Conservation (phyloP, 148 eudicot species). For the Salicornia ramosissima region DNA sequence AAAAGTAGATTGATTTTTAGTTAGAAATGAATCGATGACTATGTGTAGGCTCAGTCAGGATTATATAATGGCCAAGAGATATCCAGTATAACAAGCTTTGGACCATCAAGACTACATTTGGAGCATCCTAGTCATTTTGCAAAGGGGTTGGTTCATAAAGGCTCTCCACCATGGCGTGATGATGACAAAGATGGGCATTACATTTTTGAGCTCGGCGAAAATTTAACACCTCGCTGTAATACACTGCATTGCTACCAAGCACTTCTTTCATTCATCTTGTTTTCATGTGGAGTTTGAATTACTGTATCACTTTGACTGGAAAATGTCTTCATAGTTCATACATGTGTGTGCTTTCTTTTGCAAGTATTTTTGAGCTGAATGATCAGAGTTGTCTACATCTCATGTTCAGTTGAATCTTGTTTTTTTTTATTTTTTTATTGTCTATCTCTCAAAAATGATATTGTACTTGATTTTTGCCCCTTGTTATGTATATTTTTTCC, state of each 20-base stretch:
- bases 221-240: constrained; percentile 97
- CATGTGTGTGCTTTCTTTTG: neutral
- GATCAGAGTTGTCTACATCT: neutral
- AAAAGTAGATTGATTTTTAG: constrained; percentile 38
- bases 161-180: constrained; percentile 95
- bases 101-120: constrained; percentile 59
- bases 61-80: constrained; percentile 83
- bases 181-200: constrained; percentile 99
- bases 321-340: neutral
- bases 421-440: neutral
- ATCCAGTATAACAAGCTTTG: constrained; percentile 80
- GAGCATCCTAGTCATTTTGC: constrained; percentile 71
- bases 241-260: constrained; percentile 31
- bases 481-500: neutral
- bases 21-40: constrained; percentile 62
- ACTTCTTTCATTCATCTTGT: constrained; percentile 26
- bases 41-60: constrained; percentile 99
- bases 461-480: neutral
- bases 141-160: constrained; percentile 79
- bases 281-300: constrained; percentile 15
- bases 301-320: neutral
- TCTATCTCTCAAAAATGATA: neutral
- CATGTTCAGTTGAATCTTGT: neutral
- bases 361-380: neutral
- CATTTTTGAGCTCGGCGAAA: constrained; percentile 92